A percentile compares a stretch with the other conserved stretches of the same genome.
phyloP scores from a whole-genome alignment of 108 stramenopile species.

The Fragilaria radians region DNA sequence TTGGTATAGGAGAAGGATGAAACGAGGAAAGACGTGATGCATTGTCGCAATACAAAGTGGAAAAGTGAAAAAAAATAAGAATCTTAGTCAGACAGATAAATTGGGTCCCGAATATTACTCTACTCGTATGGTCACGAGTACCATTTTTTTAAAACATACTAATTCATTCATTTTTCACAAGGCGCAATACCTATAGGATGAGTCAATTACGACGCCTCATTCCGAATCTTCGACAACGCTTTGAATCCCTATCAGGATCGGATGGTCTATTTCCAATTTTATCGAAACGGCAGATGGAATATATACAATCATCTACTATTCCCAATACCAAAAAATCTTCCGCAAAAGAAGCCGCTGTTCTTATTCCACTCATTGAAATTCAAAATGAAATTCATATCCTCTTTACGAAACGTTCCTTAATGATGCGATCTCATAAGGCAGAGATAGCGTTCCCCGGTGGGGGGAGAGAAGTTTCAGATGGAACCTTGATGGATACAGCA shows the following conservation, averaged over 20 bases:
- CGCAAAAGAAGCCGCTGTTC: not conserved
- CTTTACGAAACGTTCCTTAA: not conserved
- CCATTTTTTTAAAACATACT: too few relatives aligned
- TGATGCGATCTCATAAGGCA: not conserved
- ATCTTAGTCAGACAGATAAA: too few relatives aligned
- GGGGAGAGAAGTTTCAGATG: not conserved
- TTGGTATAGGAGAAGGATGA: too few relatives aligned
- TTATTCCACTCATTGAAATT: not conserved
- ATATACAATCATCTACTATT: not conserved
- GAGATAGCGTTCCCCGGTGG: not conserved
- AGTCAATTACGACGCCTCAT: not conserved
- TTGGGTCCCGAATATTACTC: too few relatives aligned
- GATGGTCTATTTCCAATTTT: not conserved
- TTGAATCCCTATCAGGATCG: not conserved
- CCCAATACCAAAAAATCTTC: not conserved
- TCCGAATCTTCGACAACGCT: not conserved
- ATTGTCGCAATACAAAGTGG: too few relatives aligned
- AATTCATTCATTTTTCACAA: too few relatives aligned
- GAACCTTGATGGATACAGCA: not conserved
- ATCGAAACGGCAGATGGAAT: not conserved
- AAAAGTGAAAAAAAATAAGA: too few relatives aligned
- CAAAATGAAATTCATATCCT: not conserved
- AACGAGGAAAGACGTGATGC: too few relatives aligned
- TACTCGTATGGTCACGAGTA: too few relatives aligned
- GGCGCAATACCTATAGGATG: too few relatives aligned